Evolutionary conservation across 768 basidiomycete genomes (phyloP), one percentile per base, ranked within the genome.

Genomic region (Boletus patriciae): DNA sequence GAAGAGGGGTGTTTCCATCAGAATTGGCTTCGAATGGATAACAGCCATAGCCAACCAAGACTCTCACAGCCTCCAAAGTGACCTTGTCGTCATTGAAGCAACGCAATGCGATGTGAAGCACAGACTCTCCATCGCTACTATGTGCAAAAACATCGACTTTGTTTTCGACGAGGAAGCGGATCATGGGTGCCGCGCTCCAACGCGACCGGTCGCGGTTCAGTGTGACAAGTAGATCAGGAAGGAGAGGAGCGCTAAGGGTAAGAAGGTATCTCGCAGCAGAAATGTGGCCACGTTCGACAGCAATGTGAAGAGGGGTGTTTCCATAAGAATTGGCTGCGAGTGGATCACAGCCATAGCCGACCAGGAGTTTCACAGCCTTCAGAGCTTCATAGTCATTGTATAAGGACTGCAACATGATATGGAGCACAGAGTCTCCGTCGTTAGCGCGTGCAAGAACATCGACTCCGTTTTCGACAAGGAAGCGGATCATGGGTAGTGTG

Each of bases 101-200:
- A 23, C 1, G 11, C 42, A 52, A 11, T 12, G 12, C 50, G 2
- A 18, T 13, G 18, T 52, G 50, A 19, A 52, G 31, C 13, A 13
- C 15, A 34, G 37, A 27, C 15, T 57, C 23, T 18, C 54, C 38
- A 2, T 29, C 1, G 25, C 13, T 18, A 21, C 16, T 3, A 18
- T 16, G 16, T 16, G n/a, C 31, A 9, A 13, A 23, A 16, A 25
- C 8, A 21, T 41, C 15, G 3, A 34, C 41, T n/a, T 33, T 42
- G 16, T 52, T 42, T n/a, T 57, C 45, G 9, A 57, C 29, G 4
- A 57, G 38, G 5, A 36, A 31, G 16, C 0, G 52, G 33, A 55
- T 25, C 40, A 42, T 40, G 25, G 6, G 11, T 23, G 33, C 16
- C 3, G 45, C 8, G 11, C 16, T 12, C 15, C 18, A 34, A 4